phyloP scores from a whole-genome alignment of 169 alveolate species.

The Cytauxzoon felis region DNA sequence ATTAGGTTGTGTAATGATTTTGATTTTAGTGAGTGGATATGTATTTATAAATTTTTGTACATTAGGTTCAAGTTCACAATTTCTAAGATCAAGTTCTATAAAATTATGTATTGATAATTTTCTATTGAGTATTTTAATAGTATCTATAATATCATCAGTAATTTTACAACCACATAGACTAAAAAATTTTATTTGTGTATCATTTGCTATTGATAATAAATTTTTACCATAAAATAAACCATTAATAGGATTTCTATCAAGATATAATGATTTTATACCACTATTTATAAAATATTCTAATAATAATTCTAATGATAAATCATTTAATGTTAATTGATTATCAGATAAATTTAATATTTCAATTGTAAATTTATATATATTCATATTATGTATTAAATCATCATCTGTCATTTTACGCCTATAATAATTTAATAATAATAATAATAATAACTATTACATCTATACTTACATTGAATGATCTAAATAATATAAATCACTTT shows the following conservation, averaged over 20 bases:
- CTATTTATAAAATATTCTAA: constrained; percentile 6
- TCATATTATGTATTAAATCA: constrained; percentile 6
- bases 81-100: constrained; percentile 15
- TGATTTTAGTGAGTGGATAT: constrained; percentile 43
- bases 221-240: neutral
- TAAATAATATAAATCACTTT: neutral
- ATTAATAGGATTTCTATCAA: constrained; percentile 49
- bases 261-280: constrained; percentile 5
- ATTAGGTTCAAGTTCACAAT: neutral
- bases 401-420: constrained; percentile 30
- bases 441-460: no score
- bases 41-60: neutral
- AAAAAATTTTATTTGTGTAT: constrained; percentile 4
- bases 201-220: neutral
- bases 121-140: neutral
- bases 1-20: neutral
- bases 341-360: constrained; percentile 26
- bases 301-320: neutral
- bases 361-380: constrained; percentile 11
- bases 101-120: neutral
- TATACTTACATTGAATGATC: constrained; percentile 12
- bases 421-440: neutral
- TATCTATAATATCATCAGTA: constrained; percentile 1
- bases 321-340: constrained; percentile 3
- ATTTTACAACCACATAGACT: constrained; percentile 40